Evolutionary conservation across 768 basidiomycete species (phyloP).

Genomic region (Trichaptum fuscoviolaceum): DNA sequence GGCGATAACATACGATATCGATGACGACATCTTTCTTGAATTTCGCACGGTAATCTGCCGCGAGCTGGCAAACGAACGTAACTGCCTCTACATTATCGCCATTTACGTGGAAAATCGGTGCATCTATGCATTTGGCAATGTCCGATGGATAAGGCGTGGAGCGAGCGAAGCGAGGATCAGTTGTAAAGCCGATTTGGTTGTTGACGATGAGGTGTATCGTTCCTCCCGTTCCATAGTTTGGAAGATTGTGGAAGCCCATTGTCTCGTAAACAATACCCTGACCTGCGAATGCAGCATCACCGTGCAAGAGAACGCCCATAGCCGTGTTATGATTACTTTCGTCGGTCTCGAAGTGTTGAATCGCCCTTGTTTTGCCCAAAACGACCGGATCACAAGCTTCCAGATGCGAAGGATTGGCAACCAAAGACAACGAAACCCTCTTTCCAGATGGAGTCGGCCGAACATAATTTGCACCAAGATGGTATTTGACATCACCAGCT

Average conservation of each 20-base stretch:
- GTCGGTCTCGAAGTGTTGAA: constrained; percentile 92
- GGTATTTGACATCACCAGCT: constrained; percentile 98
- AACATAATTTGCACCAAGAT: constrained; percentile 97
- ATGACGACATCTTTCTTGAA: constrained; percentile 99
- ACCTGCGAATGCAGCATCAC: constrained; percentile 97
- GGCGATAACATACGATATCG: constrained; percentile 98
- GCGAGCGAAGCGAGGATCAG: constrained; percentile 94
- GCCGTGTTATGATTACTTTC: constrained; percentile 76
- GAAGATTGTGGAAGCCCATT: constrained; percentile 95
- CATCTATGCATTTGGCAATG: constrained; percentile 96
- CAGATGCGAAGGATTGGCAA: constrained; percentile 97
- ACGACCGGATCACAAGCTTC: constrained; percentile 98
- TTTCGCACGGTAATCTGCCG: constrained; percentile 96
- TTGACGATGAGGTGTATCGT: constrained; percentile 98
- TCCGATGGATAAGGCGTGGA: constrained; percentile 98
- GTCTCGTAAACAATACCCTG: constrained; percentile 99
- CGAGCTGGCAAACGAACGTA: constrained; percentile 96
- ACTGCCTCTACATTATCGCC: constrained; percentile 98
- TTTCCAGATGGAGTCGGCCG: constrained; percentile 97
- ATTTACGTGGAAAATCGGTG: constrained; percentile 99
- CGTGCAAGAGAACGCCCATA: constrained; percentile 94
- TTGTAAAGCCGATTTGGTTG: constrained; percentile 99
- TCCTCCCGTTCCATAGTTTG: constrained; percentile 94
- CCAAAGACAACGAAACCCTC: constrained; percentile 94
- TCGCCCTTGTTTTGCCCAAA: constrained; percentile 96